These are phyloP conservation scores for Neovahlkampfia damariscottae DNA, from an alignment of 78 protist genomes.

Conservation along the genomic window DNA sequence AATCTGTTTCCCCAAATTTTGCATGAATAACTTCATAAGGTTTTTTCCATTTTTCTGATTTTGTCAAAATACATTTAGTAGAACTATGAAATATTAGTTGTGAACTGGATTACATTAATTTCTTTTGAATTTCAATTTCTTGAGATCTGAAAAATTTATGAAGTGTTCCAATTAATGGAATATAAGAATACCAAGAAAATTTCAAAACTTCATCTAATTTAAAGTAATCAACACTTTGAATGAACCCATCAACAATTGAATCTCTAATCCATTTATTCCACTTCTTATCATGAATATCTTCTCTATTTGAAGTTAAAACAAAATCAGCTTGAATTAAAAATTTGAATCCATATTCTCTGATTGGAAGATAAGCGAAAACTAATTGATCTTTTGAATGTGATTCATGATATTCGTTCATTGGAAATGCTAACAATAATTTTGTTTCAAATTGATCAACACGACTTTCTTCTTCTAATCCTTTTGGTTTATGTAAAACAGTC, in stretches of 20 bases:
- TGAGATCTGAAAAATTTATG: slow-evolving; percentile 4
- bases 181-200: neutral
- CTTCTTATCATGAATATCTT: slow-evolving; percentile 14
- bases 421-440: slow-evolving; percentile 22
- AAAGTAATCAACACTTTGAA: neutral
- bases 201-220: neutral
- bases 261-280: slow-evolving; percentile 36
- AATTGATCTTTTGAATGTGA: neutral
- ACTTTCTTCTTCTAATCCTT: neutral
- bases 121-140: neutral
- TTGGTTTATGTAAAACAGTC: neutral
- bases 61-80: slow-evolving; percentile 9
- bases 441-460: neutral
- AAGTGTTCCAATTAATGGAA: neutral
- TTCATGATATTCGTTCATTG: neutral
- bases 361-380: slow-evolving; percentile 43
- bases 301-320: slow-evolving; percentile 26
- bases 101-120: neutral
- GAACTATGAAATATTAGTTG: too few relatives aligned
- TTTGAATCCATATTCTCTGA: slow-evolving; percentile 21
- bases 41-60: neutral
- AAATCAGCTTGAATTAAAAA: slow-evolving; percentile 42
- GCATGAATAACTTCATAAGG: neutral
- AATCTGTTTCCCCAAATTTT: slow-evolving; percentile 1
- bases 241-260: slow-evolving; percentile 1